A percentile compares a stretch with the other conserved stretches of the same genome.
These are phyloP conservation scores for Fusarium robinianum DNA, from an alignment of 2,329 filamentous ascomycete species.

Conservation along the genomic window DNA sequence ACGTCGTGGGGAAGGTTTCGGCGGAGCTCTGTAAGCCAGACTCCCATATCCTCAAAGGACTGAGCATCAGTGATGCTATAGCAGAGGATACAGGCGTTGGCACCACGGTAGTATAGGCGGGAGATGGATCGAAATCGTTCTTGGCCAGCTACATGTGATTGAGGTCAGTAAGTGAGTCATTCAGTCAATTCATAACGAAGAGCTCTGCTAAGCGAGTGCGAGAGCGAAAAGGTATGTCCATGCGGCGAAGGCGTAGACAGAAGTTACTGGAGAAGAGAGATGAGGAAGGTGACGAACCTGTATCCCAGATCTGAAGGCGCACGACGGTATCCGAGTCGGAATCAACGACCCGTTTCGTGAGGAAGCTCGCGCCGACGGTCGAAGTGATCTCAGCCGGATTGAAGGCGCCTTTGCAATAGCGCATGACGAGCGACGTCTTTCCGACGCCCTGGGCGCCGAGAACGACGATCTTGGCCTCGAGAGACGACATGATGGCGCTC, in stretches of 20 bases:
- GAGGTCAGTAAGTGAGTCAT: constrained; percentile 13
- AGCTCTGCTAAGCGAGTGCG: no score
- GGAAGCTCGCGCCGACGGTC: constrained; percentile 80
- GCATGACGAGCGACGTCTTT: constrained; percentile 77
- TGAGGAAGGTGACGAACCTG: constrained; percentile 57
- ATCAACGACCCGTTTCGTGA: constrained; percentile 80
- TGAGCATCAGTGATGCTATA: constrained; percentile 89
- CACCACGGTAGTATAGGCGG: constrained; percentile 93
- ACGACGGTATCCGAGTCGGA: constrained; percentile 84
- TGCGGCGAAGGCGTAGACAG: no score
- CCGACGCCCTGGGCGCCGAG: constrained; percentile 80
- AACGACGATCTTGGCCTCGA: constrained; percentile 82
- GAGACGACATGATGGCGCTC: constrained; percentile 54
- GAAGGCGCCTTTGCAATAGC: constrained; percentile 75
- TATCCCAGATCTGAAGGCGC: constrained; percentile 96
- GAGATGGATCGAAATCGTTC: constrained; percentile 95
- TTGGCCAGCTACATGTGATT: constrained; percentile 67
- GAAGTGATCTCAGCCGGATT: constrained; percentile 66
- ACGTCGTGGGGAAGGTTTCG: constrained; percentile 77
- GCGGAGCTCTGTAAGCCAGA: constrained; percentile 85
- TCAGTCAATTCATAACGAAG: no score
- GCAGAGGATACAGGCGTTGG: constrained; percentile 90
- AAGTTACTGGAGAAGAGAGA: constrained; percentile 1
- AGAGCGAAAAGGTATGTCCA: no score
- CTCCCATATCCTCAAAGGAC: constrained; percentile 90